Conservation (phyloP, 2,329 filamentous ascomycete genomes). For the Albophoma yamanashiensis region DNA sequence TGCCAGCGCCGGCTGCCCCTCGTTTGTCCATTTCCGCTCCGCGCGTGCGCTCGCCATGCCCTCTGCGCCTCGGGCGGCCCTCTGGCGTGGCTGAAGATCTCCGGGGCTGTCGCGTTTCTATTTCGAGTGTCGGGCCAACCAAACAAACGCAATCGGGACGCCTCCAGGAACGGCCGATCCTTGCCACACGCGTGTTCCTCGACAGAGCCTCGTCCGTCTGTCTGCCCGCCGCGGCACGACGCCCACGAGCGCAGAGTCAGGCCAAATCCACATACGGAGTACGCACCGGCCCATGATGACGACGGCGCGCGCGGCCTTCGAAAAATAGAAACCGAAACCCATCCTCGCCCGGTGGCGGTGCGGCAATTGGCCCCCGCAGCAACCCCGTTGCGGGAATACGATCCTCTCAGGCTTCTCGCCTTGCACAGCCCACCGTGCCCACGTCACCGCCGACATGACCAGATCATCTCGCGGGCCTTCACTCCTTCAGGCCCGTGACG, state of each 20-base stretch:
- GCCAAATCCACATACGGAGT: neutral
- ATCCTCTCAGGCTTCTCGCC: conserved; percentile 4
- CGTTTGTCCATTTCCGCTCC: conserved; percentile 2
- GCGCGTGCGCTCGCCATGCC: conserved; percentile 9
- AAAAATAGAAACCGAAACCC: neutral
- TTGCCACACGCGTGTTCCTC: neutral
- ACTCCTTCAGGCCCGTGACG: conserved; percentile 24
- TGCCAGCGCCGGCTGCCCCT: neutral
- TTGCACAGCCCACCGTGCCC: conserved; percentile 13
- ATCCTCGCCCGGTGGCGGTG: neutral
- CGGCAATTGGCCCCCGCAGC: neutral
- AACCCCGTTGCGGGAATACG: conserved; percentile 4
- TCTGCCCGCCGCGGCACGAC: neutral
- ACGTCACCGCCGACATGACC: conserved; percentile 19
- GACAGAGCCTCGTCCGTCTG: neutral
- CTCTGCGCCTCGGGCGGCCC: conserved; percentile 3
- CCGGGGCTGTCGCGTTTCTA: neutral
- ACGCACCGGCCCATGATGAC: conserved; percentile 3
- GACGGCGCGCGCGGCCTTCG: neutral
- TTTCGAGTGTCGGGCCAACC: conserved; percentile 1
- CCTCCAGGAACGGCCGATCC: neutral
- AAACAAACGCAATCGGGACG: neutral
- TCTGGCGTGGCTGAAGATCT: conserved; percentile 7
- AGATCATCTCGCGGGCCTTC: conserved; percentile 23
- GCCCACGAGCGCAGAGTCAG: neutral